phyloP scores from a whole-genome alignment of 768 basidiomycete genomes.

The Kwoniella pini region DNA sequence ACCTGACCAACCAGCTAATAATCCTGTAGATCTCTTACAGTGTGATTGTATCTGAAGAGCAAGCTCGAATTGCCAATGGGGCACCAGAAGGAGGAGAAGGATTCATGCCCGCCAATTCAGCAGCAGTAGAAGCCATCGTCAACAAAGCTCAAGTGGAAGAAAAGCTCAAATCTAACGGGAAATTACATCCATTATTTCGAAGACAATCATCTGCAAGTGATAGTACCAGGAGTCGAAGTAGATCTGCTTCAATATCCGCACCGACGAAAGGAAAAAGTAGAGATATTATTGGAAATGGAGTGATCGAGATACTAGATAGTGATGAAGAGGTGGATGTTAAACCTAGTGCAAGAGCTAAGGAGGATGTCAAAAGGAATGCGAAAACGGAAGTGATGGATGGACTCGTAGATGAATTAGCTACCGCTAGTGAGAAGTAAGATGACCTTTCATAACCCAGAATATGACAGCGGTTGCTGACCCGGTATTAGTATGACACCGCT shows the following conservation, averaged over 20 bases:
- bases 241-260: constrained; percentile 22
- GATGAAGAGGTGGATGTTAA: constrained; percentile 36
- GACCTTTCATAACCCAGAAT: neutral
- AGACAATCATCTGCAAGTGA: constrained; percentile 16
- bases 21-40: constrained; percentile 46
- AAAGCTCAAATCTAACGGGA: constrained; percentile 19
- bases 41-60: constrained; percentile 49
- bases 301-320: constrained; percentile 41
- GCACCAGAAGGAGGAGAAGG: constrained; percentile 25
- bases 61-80: constrained; percentile 58
- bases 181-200: constrained; percentile 44
- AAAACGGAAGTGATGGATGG: constrained; percentile 20
- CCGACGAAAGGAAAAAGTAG: constrained; percentile 16
- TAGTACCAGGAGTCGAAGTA: constrained; percentile 9
- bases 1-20: constrained; percentile 6
- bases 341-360: neutral
- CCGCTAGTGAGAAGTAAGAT: constrained; percentile 14
- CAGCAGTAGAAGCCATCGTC: constrained; percentile 38
- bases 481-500: constrained; percentile 61
- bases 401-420: constrained; percentile 9
- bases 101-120: constrained; percentile 38
- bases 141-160: constrained; percentile 20
- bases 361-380: neutral
- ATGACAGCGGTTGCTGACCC: neutral
- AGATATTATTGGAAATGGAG: constrained; percentile 20